These are phyloP conservation scores for Lachancea dasiensis DNA, from an alignment of 805 yeast genomes.

Conservation along the genomic window DNA sequence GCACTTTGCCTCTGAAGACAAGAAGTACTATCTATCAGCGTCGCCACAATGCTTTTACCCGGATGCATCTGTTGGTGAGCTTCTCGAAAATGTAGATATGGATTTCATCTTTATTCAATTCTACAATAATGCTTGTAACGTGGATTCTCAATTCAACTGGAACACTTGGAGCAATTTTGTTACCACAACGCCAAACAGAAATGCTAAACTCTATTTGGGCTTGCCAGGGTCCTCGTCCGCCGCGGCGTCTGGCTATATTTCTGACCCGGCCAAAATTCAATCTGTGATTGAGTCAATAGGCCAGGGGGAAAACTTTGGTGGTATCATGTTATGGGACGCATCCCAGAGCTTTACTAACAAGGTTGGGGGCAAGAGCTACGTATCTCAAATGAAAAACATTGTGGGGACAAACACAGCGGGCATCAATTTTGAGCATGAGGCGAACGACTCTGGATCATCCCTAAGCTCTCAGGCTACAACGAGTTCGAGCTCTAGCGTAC, in stretches of 20 bases:
- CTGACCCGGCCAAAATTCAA: slow-evolving; percentile 35
- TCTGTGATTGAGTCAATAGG: slow-evolving; percentile 66
- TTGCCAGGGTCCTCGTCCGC: slow-evolving; percentile 61
- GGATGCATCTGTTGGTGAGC: slow-evolving; percentile 60
- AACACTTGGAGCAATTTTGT: slow-evolving; percentile 72
- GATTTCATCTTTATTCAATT: slow-evolving; percentile 85
- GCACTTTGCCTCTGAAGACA: slow-evolving; percentile 46
- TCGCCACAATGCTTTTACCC: slow-evolving; percentile 93
- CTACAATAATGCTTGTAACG: slow-evolving; percentile 76
- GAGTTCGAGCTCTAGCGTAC: background rate
- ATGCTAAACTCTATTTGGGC: slow-evolving; percentile 69
- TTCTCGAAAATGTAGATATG: slow-evolving; percentile 51
- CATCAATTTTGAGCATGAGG: no score
- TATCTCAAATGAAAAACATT: slow-evolving; percentile 39
- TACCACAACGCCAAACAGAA: slow-evolving; percentile 52
- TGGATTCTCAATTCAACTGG: slow-evolving; percentile 53
- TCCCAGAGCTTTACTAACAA: slow-evolving; percentile 54
- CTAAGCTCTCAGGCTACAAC: background rate
- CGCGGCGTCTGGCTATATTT: slow-evolving; percentile 59
- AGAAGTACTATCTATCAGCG: slow-evolving; percentile 69
- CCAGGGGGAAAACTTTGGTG: slow-evolving; percentile 68
- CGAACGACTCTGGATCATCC: no score
- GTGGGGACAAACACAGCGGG: slow-evolving; percentile 20
- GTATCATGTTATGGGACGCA: slow-evolving; percentile 90
- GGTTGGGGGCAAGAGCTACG: slow-evolving; percentile 41